A percentile compares a stretch with the other conserved stretches of the same genome.
Conservation (phyloP, 768 basidiomycete genomes). For the Russula ochroleuca region DNA sequence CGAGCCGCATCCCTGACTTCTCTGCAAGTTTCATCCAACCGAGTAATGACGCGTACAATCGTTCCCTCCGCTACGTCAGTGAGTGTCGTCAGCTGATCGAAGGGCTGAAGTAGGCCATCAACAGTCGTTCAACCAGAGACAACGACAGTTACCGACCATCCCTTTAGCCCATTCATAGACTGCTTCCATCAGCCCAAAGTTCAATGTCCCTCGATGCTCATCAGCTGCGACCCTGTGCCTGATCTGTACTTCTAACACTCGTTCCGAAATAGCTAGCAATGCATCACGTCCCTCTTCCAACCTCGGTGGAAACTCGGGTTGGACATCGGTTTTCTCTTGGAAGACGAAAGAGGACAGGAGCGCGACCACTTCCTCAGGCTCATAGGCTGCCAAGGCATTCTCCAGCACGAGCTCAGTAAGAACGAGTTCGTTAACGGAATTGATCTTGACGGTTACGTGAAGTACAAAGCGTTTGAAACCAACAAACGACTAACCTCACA, state of each 20-base stretch:
- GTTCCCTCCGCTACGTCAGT: constrained; percentile 97
- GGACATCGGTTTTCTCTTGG: constrained; percentile 93
- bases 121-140: neutral
- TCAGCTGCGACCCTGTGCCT: constrained; percentile 71
- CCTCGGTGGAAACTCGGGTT: constrained; percentile 75
- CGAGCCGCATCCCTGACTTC: constrained; percentile 96
- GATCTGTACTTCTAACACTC: constrained; percentile 78
- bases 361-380: constrained; percentile 94
- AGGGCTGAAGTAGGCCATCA: constrained; percentile 57
- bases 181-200: constrained; percentile 90
- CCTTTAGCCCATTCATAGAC: constrained; percentile 99
- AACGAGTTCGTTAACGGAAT: constrained; percentile 95
- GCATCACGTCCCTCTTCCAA: constrained; percentile 76
- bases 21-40: constrained; percentile 93
- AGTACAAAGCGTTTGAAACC: neutral
- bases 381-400: constrained; percentile 85
- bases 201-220: constrained; percentile 73
- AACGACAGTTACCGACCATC: constrained; percentile 58
- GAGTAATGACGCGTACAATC: constrained; percentile 92
- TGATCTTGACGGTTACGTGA: constrained; percentile 60
- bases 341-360: constrained; percentile 96
- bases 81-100: constrained; percentile 86
- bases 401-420: constrained; percentile 96
- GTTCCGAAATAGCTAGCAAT: constrained; percentile 72
- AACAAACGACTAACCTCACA: constrained; percentile 67